These are phyloP conservation scores for Amanita rubescens DNA, from an alignment of 768 basidiomycete genomes.

Conservation along the genomic window DNA sequence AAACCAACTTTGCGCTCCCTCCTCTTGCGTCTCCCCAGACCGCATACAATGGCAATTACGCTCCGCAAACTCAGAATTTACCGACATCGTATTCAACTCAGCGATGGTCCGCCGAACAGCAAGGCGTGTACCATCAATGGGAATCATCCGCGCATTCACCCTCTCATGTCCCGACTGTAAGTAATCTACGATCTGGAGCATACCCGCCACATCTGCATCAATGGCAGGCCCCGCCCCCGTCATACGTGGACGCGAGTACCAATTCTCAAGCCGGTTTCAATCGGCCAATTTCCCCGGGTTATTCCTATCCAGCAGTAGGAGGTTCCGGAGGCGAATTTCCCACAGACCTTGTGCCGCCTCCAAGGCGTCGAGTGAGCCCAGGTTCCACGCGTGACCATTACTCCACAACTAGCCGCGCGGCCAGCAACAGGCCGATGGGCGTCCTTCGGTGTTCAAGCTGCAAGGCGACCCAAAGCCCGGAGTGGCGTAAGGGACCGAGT, in stretches of 20 bases:
- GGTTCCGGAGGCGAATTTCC: constrained; percentile 24
- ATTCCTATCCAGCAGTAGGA: constrained; percentile 29
- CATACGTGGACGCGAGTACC: constrained; percentile 5
- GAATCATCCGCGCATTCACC: constrained; percentile 23
- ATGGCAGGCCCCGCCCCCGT: constrained; percentile 33
- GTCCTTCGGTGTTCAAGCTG: constrained; percentile 73
- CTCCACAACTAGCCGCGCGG: constrained; percentile 35
- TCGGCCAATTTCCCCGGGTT: constrained; percentile 28
- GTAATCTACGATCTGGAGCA: constrained; percentile 25
- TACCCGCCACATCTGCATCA: constrained; percentile 27
- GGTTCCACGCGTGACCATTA: constrained; percentile 41
- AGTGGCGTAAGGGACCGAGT: constrained; percentile 88
- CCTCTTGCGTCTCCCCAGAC: constrained; percentile 29
- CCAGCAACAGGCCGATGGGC: constrained; percentile 66
- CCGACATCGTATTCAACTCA: constrained; percentile 29
- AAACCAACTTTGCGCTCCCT: constrained; percentile 31
- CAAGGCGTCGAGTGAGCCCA: constrained; percentile 51
- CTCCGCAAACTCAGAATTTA: constrained; percentile 23
- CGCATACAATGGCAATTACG: constrained; percentile 26
- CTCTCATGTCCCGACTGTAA: constrained; percentile 22
- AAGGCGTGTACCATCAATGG: constrained; percentile 21
- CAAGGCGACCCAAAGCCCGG: constrained; percentile 74
- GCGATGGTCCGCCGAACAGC: constrained; percentile 29
- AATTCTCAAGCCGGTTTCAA: constrained; percentile 13
- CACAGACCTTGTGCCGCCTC: constrained; percentile 46